These are phyloP conservation scores for Ustilago vetiveriae DNA, from an alignment of 1,284 basidiomycete genomes.

Conservation along the genomic window DNA sequence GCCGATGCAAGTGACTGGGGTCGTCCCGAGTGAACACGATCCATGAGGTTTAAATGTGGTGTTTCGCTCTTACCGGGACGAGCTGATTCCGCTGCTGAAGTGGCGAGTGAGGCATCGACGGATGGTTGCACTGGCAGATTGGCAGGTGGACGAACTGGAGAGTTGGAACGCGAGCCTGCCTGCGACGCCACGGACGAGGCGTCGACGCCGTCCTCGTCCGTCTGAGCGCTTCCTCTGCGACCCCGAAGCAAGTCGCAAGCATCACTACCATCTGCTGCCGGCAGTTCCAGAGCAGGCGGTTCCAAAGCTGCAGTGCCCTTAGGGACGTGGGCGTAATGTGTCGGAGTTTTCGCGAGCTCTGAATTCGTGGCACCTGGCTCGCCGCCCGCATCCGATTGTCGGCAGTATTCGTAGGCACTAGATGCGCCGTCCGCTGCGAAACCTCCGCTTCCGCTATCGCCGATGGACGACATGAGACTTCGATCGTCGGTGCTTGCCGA, in stretches of 20 bases:
- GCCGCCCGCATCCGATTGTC: constrained; percentile 20
- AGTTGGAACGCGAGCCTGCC: constrained; percentile 60
- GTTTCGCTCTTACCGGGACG: constrained; percentile 17
- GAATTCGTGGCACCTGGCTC: constrained; percentile 28
- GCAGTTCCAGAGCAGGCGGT: constrained; percentile 48
- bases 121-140: constrained; percentile 13
- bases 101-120: constrained; percentile 10
- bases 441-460: constrained; percentile 33
- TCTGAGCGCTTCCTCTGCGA: constrained; percentile 26
- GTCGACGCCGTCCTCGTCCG: constrained; percentile 52
- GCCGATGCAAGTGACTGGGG: constrained; percentile 33
- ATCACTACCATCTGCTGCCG: constrained; percentile 19
- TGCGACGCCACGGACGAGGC: constrained; percentile 61
- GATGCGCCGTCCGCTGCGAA: constrained; percentile 25
- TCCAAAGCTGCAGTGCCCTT: constrained; percentile 35
- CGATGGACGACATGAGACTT: constrained; percentile 26
- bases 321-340: constrained; percentile 46
- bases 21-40: constrained; percentile 32
- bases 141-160: constrained; percentile 36
- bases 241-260: constrained; percentile 22
- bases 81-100: constrained; percentile 24
- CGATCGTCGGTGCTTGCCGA: constrained; percentile 36
- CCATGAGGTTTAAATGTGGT: constrained; percentile 42
- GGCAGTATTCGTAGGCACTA: constrained; percentile 18
- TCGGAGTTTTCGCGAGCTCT: constrained; percentile 55